phyloP scores from a whole-genome alignment of 768 basidiomycete species.

The Pisolithus marmoratus region DNA sequence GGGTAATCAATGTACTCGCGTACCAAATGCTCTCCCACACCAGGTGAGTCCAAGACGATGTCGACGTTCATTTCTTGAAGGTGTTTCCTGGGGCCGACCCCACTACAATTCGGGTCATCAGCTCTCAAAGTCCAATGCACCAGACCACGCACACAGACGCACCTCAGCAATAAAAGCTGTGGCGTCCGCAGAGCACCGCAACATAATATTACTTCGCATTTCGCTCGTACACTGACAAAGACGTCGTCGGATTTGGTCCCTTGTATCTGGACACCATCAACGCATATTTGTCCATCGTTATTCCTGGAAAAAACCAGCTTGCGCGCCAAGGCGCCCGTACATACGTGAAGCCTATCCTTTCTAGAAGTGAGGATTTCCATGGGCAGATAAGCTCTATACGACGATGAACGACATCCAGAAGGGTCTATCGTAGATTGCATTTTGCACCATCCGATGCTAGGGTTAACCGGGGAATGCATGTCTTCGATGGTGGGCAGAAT shows the following conservation, averaged over 20 bases:
- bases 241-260: background rate
- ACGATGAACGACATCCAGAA: constrained; percentile 7
- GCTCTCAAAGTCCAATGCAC: background rate
- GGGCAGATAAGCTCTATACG: constrained; percentile 12
- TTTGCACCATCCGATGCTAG: constrained; percentile 1
- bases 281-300: background rate
- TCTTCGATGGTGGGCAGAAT: constrained; percentile 1
- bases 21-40: constrained; percentile 31
- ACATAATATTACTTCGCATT: constrained; percentile 26
- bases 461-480: background rate
- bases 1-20: background rate
- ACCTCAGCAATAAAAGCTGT: constrained; percentile 37
- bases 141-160: background rate
- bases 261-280: background rate
- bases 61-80: constrained; percentile 26
- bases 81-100: constrained; percentile 38
- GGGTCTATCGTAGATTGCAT: constrained; percentile 1
- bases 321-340: constrained; percentile 7
- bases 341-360: constrained; percentile 8
- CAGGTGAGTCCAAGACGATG: constrained; percentile 27
- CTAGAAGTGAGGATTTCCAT: background rate
- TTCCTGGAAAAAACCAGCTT: background rate
- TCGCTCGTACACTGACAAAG: constrained; percentile 1
- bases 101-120: constrained; percentile 16
- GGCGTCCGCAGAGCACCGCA: constrained; percentile 38